Evolutionary conservation across 768 basidiomycete genomes (phyloP).

Genomic region (Naganishia onofrii): DNA sequence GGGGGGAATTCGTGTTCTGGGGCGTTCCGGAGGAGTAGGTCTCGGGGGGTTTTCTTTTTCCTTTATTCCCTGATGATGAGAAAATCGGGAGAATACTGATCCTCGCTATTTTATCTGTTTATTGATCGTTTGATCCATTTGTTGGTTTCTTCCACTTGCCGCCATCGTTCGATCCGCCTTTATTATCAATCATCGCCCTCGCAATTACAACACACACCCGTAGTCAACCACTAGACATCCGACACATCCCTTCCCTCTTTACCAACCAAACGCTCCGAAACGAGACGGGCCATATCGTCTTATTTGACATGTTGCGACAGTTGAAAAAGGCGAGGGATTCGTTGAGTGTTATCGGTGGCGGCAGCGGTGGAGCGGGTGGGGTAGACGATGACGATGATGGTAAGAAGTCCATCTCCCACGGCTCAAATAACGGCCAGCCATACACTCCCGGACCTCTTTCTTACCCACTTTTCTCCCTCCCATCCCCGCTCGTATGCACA

Average conservation of each 20-base stretch:
- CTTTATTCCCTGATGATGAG: background rate
- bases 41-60: background rate
- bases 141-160: no score
- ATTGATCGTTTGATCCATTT: no score
- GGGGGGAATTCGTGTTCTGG: constrained; percentile 46
- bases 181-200: no score
- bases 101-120: no score
- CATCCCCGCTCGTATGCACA: no score
- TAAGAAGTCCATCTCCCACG: no score
- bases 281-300: constrained; percentile 37
- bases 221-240: constrained; percentile 43
- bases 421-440: background rate
- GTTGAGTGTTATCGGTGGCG: constrained; percentile 7
- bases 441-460: background rate
- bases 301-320: constrained; percentile 46
- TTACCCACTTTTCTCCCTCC: no score
- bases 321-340: constrained; percentile 33
- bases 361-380: background rate
- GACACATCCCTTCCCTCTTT: constrained; percentile 41
- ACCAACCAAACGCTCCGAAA: constrained; percentile 25
- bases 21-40: constrained; percentile 43
- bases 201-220: no score
- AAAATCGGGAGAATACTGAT: no score
- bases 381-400: constrained; percentile 10
- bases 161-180: no score